These are phyloP conservation scores for Fusarium tjaetaba DNA, from an alignment of 2,329 filamentous ascomycete species.

Conservation along the genomic window DNA sequence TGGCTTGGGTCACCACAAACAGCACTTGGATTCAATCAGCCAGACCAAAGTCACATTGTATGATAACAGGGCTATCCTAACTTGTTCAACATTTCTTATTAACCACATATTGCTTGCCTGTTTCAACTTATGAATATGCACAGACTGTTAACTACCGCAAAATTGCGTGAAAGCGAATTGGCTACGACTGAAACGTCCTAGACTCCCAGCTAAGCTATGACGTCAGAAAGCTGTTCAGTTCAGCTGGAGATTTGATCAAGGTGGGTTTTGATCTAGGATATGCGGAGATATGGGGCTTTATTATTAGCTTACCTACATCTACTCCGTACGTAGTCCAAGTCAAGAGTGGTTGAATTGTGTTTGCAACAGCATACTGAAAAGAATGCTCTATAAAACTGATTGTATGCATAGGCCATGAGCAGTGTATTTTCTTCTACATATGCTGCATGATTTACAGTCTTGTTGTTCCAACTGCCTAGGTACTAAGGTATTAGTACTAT, in stretches of 20 bases:
- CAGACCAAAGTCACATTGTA: neutral
- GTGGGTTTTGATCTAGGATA: conserved; percentile 8
- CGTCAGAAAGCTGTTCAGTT: conserved; percentile 31
- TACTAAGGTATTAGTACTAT: neutral
- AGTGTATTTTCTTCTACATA: neutral
- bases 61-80: neutral
- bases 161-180: conserved; percentile 1
- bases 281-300: neutral
- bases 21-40: neutral
- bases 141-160: neutral
- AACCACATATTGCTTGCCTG: conserved; percentile 7
- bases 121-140: neutral
- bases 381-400: neutral
- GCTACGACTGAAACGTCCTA: neutral
- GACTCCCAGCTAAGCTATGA: conserved; percentile 12
- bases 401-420: too few species aligned
- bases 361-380: neutral
- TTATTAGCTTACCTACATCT: neutral
- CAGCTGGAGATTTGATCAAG: conserved; percentile 1
- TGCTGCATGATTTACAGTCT: neutral
- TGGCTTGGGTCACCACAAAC: neutral
- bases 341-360: neutral
- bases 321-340: neutral
- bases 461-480: neutral
- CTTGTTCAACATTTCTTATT: conserved; percentile 14